Conservation (phyloP, 108 stramenopile species). For the Pseudonitzschia delicatissima region DNA sequence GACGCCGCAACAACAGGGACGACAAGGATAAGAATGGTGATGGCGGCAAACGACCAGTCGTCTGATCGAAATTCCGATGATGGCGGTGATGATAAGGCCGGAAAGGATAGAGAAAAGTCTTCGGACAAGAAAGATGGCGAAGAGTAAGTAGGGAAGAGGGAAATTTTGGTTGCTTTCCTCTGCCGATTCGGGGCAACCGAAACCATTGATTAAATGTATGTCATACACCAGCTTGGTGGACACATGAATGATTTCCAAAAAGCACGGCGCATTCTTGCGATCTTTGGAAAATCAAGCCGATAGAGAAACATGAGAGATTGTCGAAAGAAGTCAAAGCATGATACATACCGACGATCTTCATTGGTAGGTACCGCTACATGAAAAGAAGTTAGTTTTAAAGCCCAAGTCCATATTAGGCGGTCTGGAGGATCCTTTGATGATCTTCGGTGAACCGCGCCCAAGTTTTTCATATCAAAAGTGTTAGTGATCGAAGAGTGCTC, state of each 20-base stretch:
- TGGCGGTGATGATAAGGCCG: neutral
- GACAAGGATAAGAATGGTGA: neutral
- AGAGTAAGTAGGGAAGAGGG: neutral
- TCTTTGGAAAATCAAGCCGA: neutral
- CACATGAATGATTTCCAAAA: neutral
- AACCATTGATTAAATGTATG: neutral
- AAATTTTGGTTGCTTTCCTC: neutral
- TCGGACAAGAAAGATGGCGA: slow-evolving; percentile 1
- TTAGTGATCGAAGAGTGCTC: slow-evolving; percentile 13
- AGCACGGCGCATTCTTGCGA: neutral
- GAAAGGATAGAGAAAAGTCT: neutral
- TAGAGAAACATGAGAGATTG: neutral
- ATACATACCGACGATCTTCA: neutral
- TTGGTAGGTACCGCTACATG: neutral
- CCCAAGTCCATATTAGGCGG: neutral
- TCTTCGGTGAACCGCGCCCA: too few species aligned
- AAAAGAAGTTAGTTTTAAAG: neutral
- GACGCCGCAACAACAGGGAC: neutral
- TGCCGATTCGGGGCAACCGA: neutral
- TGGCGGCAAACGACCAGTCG: slow-evolving; percentile 1
- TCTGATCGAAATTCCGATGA: neutral
- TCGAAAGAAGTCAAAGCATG: neutral
- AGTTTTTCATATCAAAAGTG: too few species aligned
- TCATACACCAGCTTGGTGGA: neutral
- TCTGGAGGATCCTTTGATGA: neutral